Conservation (phyloP, 768 basidiomycete species). For the Mycena polygramma region DNA sequence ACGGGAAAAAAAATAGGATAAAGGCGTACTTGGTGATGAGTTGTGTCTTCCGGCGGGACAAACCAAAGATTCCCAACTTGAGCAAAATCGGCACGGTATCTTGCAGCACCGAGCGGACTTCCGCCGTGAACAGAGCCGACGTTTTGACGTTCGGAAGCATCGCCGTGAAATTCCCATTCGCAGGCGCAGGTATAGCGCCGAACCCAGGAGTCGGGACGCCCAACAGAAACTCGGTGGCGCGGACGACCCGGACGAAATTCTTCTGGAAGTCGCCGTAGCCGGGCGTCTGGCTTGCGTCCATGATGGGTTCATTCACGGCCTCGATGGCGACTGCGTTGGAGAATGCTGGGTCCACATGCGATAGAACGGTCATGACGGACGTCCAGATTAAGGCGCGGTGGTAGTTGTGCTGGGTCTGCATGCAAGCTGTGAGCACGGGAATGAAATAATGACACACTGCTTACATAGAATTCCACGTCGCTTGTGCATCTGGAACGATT, state of each 20-base stretch:
- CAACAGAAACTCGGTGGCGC: constrained; percentile 72
- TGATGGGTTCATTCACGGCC: constrained; percentile 84
- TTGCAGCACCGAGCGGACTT: constrained; percentile 46
- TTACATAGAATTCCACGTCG: constrained; percentile 81
- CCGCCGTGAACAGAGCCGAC: constrained; percentile 42
- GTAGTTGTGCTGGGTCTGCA: constrained; percentile 78
- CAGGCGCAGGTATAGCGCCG: constrained; percentile 36
- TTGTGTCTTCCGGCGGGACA: constrained; percentile 28
- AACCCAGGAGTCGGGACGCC: constrained; percentile 63
- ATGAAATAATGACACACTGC: constrained; percentile 30
- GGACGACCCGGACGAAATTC: constrained; percentile 76
- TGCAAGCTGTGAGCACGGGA: neutral
- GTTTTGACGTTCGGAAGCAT: constrained; percentile 41
- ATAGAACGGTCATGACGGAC: constrained; percentile 79
- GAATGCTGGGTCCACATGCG: constrained; percentile 79
- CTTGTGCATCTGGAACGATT: constrained; percentile 66
- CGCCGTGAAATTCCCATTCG: constrained; percentile 42
- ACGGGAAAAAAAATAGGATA: neutral
- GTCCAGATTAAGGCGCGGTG: constrained; percentile 86
- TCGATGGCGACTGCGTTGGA: constrained; percentile 76
- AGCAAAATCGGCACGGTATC: constrained; percentile 55
- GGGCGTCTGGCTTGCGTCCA: constrained; percentile 77
- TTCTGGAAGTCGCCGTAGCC: constrained; percentile 78
- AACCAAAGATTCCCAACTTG: constrained; percentile 40
- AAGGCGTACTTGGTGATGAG: constrained; percentile 51